Evolutionary conservation across 768 basidiomycete genomes (phyloP), one percentile per base, ranked within the genome.

Genomic region (Agrocybe chaxingu): DNA sequence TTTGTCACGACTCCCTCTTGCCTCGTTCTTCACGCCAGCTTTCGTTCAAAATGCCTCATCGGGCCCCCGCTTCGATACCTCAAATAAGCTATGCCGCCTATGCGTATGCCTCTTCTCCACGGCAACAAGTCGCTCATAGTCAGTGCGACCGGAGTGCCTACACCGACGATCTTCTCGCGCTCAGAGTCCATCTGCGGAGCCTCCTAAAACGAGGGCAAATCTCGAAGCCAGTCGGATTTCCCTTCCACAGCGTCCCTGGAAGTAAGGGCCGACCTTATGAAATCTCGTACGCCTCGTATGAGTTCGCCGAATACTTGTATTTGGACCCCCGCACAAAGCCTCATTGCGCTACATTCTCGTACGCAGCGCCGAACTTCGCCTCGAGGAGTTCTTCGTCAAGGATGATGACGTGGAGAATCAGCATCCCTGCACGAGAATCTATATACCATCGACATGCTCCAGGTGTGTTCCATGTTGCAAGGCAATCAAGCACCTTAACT

Each of bases 191-290:
- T 42, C 57, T 73, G 19, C 62, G 62, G n/a, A 56, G 57, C 35
- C 58, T 66, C 24, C 63, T 76, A 10, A 65, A 65, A 38, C 57
- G 58, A 19, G 63, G 61, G 35, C 59, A 54, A 47, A 53, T 74
- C 12, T 43, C 65, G 29, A 62, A 64, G 56, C 69, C 66, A 18
- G 53, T 46, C 10, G 70, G 70, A 2, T 76, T 74, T 51, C 72
- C 74, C 1, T 71, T 75, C 51, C 67, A 57, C 36, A 61, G 57
- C 45, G 53, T 58, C 36, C 50, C 51, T 24, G 61, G 63, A 44
- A 54, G 48, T 10, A 54, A 61, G 30, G 65, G 63, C 12, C 46
- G 52, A 3, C 47, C 52, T 3, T 48, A 45, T 37, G 24, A 24
- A 24, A 53, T 68, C 16, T 66, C 66, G 29, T 58, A 68, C 42